These are phyloP conservation scores for Fagus sylvatica DNA, from an alignment of 306 rosid species.

Conservation along the genomic window DNA sequence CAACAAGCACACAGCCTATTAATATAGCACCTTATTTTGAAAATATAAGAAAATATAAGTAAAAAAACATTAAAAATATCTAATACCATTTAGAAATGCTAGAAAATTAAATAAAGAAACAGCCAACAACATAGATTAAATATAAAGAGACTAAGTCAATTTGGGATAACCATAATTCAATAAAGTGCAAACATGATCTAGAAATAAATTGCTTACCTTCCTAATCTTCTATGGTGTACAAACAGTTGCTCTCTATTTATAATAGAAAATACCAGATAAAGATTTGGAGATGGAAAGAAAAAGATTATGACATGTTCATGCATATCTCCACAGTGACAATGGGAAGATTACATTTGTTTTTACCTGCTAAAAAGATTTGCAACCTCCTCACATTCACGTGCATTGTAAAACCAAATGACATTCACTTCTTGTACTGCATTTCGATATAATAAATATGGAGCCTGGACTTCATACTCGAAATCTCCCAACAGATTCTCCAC, in stretches of 20 bases:
- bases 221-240: too few relatives aligned
- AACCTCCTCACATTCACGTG: constrained; percentile 63
- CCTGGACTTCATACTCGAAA: constrained; percentile 64
- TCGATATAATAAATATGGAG: constrained; percentile 61
- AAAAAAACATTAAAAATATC: not conserved
- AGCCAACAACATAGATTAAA: not conserved
- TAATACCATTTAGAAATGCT: not conserved
- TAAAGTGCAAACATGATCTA: too few relatives aligned
- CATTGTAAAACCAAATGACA: constrained; percentile 64
- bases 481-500: constrained; percentile 68
- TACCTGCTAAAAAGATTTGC: constrained; percentile 70
- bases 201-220: too few relatives aligned
- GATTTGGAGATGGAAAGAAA: too few relatives aligned
- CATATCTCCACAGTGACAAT: constrained; percentile 1
- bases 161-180: not conserved
- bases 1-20: not conserved
- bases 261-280: too few relatives aligned
- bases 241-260: too few relatives aligned
- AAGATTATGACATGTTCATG: not conserved
- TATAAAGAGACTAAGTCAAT: not conserved
- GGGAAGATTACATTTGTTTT: not conserved
- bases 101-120: not conserved
- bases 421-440: constrained; percentile 69
- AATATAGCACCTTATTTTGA: not conserved
- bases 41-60: not conserved